These are phyloP conservation scores for Ophiosphaerella narmari DNA, from an alignment of 2,329 filamentous ascomycete genomes.

Conservation along the genomic window DNA sequence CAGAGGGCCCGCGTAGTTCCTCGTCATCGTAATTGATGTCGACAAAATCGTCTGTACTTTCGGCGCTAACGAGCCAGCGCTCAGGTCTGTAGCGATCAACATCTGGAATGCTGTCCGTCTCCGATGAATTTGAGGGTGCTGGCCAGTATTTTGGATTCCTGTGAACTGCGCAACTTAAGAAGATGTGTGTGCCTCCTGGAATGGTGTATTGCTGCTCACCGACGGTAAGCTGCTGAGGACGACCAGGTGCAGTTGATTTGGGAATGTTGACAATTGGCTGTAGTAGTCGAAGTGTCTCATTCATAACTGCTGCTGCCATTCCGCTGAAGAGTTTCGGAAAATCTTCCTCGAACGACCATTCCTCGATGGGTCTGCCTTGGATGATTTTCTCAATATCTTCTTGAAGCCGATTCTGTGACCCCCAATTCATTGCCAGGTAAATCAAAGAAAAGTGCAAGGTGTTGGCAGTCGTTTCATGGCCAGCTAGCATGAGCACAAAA, in stretches of 20 bases:
- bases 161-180: constrained; percentile 61
- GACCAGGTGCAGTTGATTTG: constrained; percentile 59
- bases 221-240: constrained; percentile 62
- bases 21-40: constrained; percentile 53
- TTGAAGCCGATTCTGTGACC: constrained; percentile 69
- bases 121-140: constrained; percentile 32
- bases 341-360: constrained; percentile 73
- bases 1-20: constrained; percentile 63
- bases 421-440: constrained; percentile 68
- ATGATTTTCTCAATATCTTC: constrained; percentile 70
- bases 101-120: constrained; percentile 51
- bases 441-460: constrained; percentile 72
- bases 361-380: constrained; percentile 59
- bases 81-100: constrained; percentile 72
- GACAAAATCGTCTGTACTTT: constrained; percentile 30
- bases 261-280: constrained; percentile 74
- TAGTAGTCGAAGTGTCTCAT: constrained; percentile 75
- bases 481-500: constrained; percentile 67
- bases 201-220: constrained; percentile 63
- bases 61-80: constrained; percentile 64
- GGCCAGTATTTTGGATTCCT: constrained; percentile 78
- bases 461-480: constrained; percentile 81
- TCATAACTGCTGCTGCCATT: constrained; percentile 75
- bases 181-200: constrained; percentile 62
- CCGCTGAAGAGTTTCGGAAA: constrained; percentile 69